A percentile compares a stretch with the other conserved stretches of the same genome.
phyloP scores from a whole-genome alignment of 257 asterid genomes.

The Nyctanthes arbortristis region DNA sequence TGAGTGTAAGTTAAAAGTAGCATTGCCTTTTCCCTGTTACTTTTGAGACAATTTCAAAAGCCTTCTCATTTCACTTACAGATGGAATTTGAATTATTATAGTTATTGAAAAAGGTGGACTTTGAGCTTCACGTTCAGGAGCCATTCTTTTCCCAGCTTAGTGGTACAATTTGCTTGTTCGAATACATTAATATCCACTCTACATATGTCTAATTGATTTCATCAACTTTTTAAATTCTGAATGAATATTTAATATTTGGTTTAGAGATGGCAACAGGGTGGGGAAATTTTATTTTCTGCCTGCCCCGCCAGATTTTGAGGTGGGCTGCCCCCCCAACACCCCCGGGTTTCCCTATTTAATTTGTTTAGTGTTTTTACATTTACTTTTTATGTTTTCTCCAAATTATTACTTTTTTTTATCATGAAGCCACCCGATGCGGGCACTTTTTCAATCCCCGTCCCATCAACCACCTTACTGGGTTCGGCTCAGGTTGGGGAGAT shows the following conservation, averaged over 20 bases:
- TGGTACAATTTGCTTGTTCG: conserved; percentile 43
- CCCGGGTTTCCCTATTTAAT: too few species aligned
- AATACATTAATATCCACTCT: conserved; percentile 2
- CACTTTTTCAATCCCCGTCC: too few species aligned
- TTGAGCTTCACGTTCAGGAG: conserved; percentile 88
- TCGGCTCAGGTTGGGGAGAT: too few species aligned
- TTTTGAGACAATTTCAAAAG: conserved; percentile 8
- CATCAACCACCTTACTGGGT: too few species aligned
- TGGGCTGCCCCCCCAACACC: too few species aligned
- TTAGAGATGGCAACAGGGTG: too few species aligned
- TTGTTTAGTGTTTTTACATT: too few species aligned
- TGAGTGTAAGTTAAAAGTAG: conserved; percentile 39
- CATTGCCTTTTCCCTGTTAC: neutral
- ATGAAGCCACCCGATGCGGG: too few species aligned
- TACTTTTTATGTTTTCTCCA: too few species aligned
- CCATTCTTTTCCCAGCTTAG: conserved; percentile 78
- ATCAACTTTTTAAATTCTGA: neutral
- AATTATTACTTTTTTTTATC: too few species aligned
- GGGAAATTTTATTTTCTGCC: too few species aligned
- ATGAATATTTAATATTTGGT: neutral
- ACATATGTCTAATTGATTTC: neutral
- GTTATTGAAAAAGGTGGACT: conserved; percentile 65
- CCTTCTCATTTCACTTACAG: conserved; percentile 18
- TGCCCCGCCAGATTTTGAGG: too few species aligned
- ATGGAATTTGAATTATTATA: conserved; percentile 23